Percentiles rank a stretch among this genome's conserved stretches.
Evolutionary conservation across 1,284 basidiomycete species (phyloP).

Genomic region (Moniliella sp.): DNA sequence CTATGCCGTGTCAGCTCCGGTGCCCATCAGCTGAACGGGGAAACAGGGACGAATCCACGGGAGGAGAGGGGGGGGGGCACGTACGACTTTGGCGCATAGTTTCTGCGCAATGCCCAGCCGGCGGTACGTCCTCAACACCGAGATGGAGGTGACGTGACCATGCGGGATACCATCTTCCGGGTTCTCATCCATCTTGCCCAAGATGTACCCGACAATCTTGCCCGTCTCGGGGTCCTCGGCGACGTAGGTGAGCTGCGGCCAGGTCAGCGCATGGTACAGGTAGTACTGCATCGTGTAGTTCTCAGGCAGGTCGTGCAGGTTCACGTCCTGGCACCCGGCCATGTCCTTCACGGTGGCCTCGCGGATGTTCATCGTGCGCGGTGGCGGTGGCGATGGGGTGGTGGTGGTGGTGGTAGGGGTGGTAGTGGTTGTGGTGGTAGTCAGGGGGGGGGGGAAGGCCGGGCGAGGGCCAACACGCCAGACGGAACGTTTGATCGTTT

Average conservation of each 20-base stretch:
- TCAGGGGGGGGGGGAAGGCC: too few relatives aligned
- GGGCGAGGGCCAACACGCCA: too few relatives aligned
- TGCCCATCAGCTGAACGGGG: background rate
- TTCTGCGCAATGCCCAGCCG: conserved; percentile 29
- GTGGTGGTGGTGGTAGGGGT: too few relatives aligned
- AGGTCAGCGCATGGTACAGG: conserved; percentile 65
- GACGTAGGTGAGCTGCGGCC: conserved; percentile 82
- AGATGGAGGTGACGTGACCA: conserved; percentile 31
- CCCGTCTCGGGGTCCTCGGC: conserved; percentile 75
- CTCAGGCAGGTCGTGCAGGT: conserved; percentile 31
- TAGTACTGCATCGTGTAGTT: conserved; percentile 37
- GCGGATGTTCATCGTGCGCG: background rate
- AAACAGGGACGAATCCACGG: too few relatives aligned
- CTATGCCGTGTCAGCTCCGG: conserved; percentile 4
- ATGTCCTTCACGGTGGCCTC: conserved; percentile 13
- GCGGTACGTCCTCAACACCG: conserved; percentile 25
- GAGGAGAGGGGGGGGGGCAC: too few relatives aligned
- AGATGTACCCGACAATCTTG: conserved; percentile 73
- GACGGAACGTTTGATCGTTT: too few relatives aligned
- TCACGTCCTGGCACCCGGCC: conserved; percentile 31
- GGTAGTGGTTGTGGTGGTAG: too few relatives aligned
- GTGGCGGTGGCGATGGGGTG: too few relatives aligned
- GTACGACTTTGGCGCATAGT: conserved; percentile 31
- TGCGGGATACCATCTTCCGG: conserved; percentile 29
- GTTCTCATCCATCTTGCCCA: conserved; percentile 58